Conservation (phyloP, 2,329 filamentous ascomycete genomes). For the Dothistroma septosporum region DNA sequence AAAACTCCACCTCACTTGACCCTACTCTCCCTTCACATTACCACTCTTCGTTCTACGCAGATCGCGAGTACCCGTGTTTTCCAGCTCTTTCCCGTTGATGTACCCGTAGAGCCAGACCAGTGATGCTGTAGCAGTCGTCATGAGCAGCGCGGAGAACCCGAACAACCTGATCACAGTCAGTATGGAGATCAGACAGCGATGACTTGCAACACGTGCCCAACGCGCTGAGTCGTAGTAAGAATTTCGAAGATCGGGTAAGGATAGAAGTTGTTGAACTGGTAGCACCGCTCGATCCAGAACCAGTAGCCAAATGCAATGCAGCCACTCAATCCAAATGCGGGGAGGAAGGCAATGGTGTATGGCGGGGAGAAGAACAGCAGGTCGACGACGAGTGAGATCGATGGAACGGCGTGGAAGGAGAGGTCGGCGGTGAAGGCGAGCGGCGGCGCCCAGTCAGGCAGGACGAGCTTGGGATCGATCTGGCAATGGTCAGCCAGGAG, state of each 20-base stretch:
- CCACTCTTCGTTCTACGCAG: conserved; percentile 21
- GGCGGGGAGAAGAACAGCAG: conserved; percentile 67
- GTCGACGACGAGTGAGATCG: conserved; percentile 61
- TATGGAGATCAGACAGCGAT: neutral
- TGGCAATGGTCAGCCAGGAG: conserved; percentile 18
- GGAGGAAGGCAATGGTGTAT: conserved; percentile 62
- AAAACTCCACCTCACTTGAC: neutral
- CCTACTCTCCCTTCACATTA: conserved; percentile 27
- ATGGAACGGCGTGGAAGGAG: conserved; percentile 63
- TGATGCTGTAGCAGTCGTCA: conserved; percentile 64
- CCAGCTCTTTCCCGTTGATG: conserved; percentile 53
- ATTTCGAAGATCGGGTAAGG: conserved; percentile 80
- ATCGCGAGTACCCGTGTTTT: conserved; percentile 10
- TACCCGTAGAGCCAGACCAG: conserved; percentile 67
- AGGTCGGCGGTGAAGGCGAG: conserved; percentile 53
- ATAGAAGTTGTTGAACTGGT: conserved; percentile 65
- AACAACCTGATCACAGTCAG: conserved; percentile 40
- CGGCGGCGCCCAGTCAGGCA: conserved; percentile 45
- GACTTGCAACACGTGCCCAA: conserved; percentile 38
- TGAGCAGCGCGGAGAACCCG: conserved; percentile 53
- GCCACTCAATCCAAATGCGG: conserved; percentile 56
- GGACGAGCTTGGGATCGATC: conserved; percentile 50
- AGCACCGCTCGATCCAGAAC: conserved; percentile 73
- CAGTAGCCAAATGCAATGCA: conserved; percentile 64
- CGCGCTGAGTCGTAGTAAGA: conserved; percentile 61